Percentiles rank a stretch among this genome's conserved stretches.
phyloP scores from a whole-genome alignment of 2,329 filamentous ascomycete species.

The Lecanicillium sp. region DNA sequence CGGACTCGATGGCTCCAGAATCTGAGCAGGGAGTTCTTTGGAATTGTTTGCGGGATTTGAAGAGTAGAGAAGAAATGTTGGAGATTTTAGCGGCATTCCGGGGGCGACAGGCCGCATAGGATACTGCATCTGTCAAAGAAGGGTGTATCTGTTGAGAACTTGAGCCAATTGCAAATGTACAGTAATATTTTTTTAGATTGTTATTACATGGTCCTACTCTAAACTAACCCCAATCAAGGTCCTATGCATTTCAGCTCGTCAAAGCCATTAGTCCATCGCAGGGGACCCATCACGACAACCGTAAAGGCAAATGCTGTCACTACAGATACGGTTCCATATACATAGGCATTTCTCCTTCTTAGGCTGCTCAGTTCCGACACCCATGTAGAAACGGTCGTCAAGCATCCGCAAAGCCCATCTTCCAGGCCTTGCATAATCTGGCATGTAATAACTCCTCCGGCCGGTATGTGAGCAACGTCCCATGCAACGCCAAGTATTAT shows the following conservation, averaged over 20 bases:
- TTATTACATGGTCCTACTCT: too few species aligned
- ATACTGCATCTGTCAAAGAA: too few species aligned
- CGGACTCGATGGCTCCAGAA: conserved; percentile 50
- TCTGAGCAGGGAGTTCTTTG: conserved; percentile 47
- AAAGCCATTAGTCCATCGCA: conserved; percentile 61
- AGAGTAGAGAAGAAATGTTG: conserved; percentile 31
- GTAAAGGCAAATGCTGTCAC: conserved; percentile 47
- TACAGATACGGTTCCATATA: conserved; percentile 59
- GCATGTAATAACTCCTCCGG: conserved; percentile 51
- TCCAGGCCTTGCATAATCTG: conserved; percentile 59
- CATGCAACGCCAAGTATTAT: conserved; percentile 66
- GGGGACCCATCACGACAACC: conserved; percentile 65
- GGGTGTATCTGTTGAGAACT: too few species aligned
- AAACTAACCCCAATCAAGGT: too few species aligned
- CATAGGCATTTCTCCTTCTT: conserved; percentile 49
- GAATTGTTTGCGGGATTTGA: conserved; percentile 31
- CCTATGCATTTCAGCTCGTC: conserved; percentile 26
- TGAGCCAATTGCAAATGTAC: too few species aligned
- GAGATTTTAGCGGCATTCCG: conserved; percentile 21
- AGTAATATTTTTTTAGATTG: too few species aligned
- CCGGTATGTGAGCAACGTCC: conserved; percentile 63
- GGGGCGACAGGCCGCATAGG: too few species aligned
- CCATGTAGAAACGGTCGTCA: conserved; percentile 62
- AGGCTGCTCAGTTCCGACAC: conserved; percentile 50
- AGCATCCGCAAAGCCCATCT: conserved; percentile 60